These are phyloP conservation scores for Rutstroemia sydowiana DNA, from an alignment of 2,329 filamentous ascomycete genomes.

Conservation along the genomic window DNA sequence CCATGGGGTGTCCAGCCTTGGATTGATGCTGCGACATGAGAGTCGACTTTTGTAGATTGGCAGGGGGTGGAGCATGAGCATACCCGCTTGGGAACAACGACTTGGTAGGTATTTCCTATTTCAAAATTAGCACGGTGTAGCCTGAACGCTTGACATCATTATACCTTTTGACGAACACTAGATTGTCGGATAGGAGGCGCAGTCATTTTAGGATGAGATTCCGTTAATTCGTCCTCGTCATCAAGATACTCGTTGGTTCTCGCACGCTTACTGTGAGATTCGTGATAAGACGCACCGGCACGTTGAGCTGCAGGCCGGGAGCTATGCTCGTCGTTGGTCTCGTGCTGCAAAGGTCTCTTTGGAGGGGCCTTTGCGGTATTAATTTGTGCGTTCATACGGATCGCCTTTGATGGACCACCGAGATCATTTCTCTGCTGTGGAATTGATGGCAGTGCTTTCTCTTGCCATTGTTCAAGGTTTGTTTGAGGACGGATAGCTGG, in stretches of 20 bases:
- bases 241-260: conserved; percentile 64
- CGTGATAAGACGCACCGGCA: conserved; percentile 55
- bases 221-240: conserved; percentile 56
- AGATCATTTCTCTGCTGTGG: conserved; percentile 23
- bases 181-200: conserved; percentile 81
- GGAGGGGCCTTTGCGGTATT: conserved; percentile 62
- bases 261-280: conserved; percentile 61
- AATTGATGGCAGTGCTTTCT: conserved; percentile 27
- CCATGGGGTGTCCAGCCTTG: conserved; percentile 62
- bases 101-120: conserved; percentile 53
- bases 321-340: conserved; percentile 47
- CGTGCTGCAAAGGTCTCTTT: conserved; percentile 67
- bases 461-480: conserved; percentile 29
- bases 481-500: conserved; percentile 50
- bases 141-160: conserved; percentile 27
- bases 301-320: conserved; percentile 42
- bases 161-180: conserved; percentile 43
- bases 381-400: conserved; percentile 49
- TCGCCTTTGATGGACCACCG: conserved; percentile 30
- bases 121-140: conserved; percentile 30
- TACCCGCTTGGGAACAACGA: conserved; percentile 56
- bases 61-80: conserved; percentile 45
- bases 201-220: conserved; percentile 60
- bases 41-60: conserved; percentile 44
- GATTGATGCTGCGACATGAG: conserved; percentile 60